Conservation (phyloP, 768 basidiomycete species). For the Mycena belliarum region DNA sequence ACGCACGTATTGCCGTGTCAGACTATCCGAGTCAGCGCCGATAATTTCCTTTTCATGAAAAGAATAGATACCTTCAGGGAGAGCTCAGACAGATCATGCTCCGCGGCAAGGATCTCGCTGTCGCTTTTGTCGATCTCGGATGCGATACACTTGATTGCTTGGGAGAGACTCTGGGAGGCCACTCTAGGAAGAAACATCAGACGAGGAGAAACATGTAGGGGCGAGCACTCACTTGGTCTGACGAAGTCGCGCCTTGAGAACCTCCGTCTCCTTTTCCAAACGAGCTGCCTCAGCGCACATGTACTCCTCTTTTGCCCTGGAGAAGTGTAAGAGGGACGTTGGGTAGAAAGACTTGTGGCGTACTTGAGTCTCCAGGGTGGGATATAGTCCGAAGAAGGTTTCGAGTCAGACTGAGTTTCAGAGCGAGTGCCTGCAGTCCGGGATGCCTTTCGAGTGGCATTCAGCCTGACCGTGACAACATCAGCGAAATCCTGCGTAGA, state of each 20-base stretch:
- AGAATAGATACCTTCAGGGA: slow-evolving; percentile 27
- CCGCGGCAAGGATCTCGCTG: slow-evolving; percentile 18
- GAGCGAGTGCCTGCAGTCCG: no score
- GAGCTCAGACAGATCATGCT: slow-evolving; percentile 30
- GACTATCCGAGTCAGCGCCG: neutral
- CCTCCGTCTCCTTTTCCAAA: slow-evolving; percentile 28
- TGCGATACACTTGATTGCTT: slow-evolving; percentile 28
- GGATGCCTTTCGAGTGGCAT: slow-evolving; percentile 5
- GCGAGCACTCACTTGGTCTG: slow-evolving; percentile 31
- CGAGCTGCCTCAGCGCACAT: slow-evolving; percentile 29
- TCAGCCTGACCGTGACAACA: slow-evolving; percentile 19
- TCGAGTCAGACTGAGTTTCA: neutral
- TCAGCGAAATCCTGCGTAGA: neutral
- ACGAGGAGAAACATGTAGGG: neutral
- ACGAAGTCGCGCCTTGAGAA: slow-evolving; percentile 30
- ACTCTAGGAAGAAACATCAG: slow-evolving; percentile 18
- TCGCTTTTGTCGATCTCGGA: slow-evolving; percentile 26
- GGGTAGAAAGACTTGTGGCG: no score
- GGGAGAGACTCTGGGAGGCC: slow-evolving; percentile 25
- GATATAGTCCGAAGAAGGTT: slow-evolving; percentile 17
- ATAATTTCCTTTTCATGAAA: neutral
- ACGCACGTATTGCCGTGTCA: neutral
- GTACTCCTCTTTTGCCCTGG: slow-evolving; percentile 27
- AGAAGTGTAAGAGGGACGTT: neutral
- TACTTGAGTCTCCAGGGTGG: slow-evolving; percentile 26